Conservation (phyloP, 2,329 filamentous ascomycete genomes). For the Phaeosphaeria sp. region DNA sequence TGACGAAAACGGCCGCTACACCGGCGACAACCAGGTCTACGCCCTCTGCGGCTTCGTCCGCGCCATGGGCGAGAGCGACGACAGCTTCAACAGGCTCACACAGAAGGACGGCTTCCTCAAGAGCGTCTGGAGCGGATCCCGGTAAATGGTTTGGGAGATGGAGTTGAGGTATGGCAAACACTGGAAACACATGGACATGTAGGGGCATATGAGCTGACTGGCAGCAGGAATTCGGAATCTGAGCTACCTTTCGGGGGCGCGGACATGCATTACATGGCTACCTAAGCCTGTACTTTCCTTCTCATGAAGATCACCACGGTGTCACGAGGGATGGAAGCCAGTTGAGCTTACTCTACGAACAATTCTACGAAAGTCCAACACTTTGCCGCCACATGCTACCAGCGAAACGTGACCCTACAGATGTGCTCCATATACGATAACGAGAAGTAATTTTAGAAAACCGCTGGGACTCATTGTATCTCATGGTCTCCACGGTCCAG, state of each 20-base stretch:
- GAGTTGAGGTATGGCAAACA: constrained; percentile 40
- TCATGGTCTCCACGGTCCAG: background rate
- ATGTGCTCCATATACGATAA: background rate
- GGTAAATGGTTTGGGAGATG: constrained; percentile 52
- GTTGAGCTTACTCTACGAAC: constrained; percentile 38
- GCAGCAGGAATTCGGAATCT: constrained; percentile 38
- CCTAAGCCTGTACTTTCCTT: constrained; percentile 34
- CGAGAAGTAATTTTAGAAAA: background rate
- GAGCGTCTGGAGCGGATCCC: constrained; percentile 86
- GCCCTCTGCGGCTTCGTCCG: constrained; percentile 97
- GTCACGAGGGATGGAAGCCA: constrained; percentile 42
- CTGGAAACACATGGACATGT: background rate
- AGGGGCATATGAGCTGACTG: constrained; percentile 20
- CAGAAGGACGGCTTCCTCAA: constrained; percentile 97
- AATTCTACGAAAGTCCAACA: constrained; percentile 35
- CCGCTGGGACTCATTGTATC: background rate
- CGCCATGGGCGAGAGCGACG: constrained; percentile 97
- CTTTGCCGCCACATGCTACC: background rate
- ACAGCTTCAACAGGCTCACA: constrained; percentile 91
- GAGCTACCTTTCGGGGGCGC: constrained; percentile 30
- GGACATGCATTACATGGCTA: constrained; percentile 40
- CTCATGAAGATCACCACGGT: constrained; percentile 35
- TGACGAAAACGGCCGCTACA: constrained; percentile 97
- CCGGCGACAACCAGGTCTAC: constrained; percentile 96
- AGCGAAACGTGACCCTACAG: background rate